Evolutionary conservation across 495 filamentous ascomycete genomes (phyloP).

Genomic region (Penicillium parvum): DNA sequence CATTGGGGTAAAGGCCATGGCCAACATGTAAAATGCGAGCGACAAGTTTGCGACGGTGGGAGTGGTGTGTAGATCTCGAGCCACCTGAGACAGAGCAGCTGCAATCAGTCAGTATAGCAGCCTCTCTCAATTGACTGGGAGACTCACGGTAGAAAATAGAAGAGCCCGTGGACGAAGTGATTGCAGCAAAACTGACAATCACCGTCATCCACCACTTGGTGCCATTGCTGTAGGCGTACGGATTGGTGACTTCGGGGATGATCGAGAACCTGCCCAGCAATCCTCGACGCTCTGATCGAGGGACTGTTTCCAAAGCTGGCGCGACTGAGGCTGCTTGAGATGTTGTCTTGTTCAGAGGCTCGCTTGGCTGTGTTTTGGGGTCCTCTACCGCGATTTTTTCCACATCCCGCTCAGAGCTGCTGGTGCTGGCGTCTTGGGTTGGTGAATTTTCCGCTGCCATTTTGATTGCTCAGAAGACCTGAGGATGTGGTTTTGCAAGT

Average conservation of each 20-base stretch:
- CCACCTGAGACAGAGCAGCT: slow-evolving; percentile 71
- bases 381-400: no score
- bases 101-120: slow-evolving; percentile 1
- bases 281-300: slow-evolving; percentile 65
- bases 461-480: no score
- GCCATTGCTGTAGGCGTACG: slow-evolving; percentile 65
- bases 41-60: slow-evolving; percentile 76
- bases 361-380: no score
- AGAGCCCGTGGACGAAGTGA: slow-evolving; percentile 78
- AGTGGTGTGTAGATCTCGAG: slow-evolving; percentile 58
- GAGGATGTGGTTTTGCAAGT: no score
- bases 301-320: no score
- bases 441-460: no score
- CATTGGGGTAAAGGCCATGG: slow-evolving; percentile 85
- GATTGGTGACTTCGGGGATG: slow-evolving; percentile 76
- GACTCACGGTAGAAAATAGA: slow-evolving; percentile 79
- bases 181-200: slow-evolving; percentile 69
- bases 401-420: no score
- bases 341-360: no score
- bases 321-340: no score
- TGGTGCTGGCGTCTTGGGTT: no score
- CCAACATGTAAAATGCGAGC: slow-evolving; percentile 83
- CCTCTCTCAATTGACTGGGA: not conserved
- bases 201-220: slow-evolving; percentile 86
- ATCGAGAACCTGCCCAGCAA: slow-evolving; percentile 67